Base-by-base conservation (phyloP, 1,139 yeast genomes). In the Sugiyamaella novakii region DNA sequence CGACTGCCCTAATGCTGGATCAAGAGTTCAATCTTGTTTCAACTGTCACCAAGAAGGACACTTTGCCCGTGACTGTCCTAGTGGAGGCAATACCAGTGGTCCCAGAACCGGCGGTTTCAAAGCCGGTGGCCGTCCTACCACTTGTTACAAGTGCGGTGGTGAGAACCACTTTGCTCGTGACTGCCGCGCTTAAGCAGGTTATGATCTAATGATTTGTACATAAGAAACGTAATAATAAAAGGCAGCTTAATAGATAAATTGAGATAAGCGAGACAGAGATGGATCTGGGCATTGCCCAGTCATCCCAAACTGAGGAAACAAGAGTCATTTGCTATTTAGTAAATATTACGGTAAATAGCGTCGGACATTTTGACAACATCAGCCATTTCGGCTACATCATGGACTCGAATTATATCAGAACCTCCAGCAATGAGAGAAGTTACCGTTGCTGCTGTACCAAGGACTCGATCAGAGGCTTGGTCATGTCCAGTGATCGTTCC, bases 111-210 rank as follows among this genome's bases (percentile, higher is more conserved):
- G 38, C 29, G 38, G 44, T 11, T 38, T 27, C 34, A 30, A 35
- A 22, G 15, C 46, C 8, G 49, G 47, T 14, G 44, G 46, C 12
- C 50, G 50, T 43, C 28, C 76, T 57, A 79, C 87, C 55, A 81
- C 89, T 52, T 87, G 95, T 73, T 86, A 84, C 83, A 87, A 84
- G 73, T 87, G 95, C 70, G 95, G 95, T 64, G 95, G 94, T 57
- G 91, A 94, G 67, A 87, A 87, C 81, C 96, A 87, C 70, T 84
- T 82, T 72, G 95, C 95, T 56, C 84, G 88, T 73, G 95, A 87
- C 70, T 87, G 96, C 71, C 87, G 84, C 71, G 89, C 88, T 55
- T 41, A 31, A 40, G 17, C 18, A n/a, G 25, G 8, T 28, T 28
- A 38, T 38, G 33, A 38, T 38, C 43, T 27, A 27, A 38, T 38